A percentile compares a stretch with the other conserved stretches of the same genome.
These are phyloP conservation scores for Cercospora zeina DNA, from an alignment of 2,329 filamentous ascomycete genomes.

Conservation along the genomic window DNA sequence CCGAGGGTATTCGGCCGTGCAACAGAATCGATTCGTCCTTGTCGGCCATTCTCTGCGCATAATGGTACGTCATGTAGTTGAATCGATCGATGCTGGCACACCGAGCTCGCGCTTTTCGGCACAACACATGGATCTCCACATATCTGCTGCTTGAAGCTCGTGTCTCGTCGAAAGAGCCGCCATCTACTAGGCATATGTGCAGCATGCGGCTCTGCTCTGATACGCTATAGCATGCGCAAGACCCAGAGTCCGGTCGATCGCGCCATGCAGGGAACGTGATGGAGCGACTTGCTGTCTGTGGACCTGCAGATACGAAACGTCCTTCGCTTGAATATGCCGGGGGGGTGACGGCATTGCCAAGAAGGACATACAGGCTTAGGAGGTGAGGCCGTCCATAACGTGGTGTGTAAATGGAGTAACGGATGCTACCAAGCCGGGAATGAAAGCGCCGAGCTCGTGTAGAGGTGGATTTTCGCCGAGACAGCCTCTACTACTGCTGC, in stretches of 20 bases:
- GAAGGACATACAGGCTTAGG: neutral
- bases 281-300: neutral
- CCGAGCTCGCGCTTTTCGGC: conserved; percentile 4
- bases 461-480: neutral
- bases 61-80: neutral
- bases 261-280: neutral
- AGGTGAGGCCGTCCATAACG: neutral
- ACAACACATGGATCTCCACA: neutral
- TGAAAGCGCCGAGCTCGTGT: conserved; percentile 7
- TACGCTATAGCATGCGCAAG: neutral
- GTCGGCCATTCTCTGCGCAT: neutral
- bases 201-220: neutral
- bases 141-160: neutral
- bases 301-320: neutral
- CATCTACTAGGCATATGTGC: neutral
- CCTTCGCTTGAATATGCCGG: neutral
- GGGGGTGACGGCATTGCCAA: neutral
- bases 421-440: conserved; percentile 1
- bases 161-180: conserved; percentile 6
- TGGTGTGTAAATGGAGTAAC: neutral
- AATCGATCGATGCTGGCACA: neutral
- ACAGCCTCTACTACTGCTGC: neutral
- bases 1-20: neutral
- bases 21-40: neutral
- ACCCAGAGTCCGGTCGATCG: neutral